Percentiles rank a stretch among this genome's conserved stretches.
These are phyloP conservation scores for Theobroma grandiflorum DNA, from an alignment of 441 rosid species.

Conservation along the genomic window DNA sequence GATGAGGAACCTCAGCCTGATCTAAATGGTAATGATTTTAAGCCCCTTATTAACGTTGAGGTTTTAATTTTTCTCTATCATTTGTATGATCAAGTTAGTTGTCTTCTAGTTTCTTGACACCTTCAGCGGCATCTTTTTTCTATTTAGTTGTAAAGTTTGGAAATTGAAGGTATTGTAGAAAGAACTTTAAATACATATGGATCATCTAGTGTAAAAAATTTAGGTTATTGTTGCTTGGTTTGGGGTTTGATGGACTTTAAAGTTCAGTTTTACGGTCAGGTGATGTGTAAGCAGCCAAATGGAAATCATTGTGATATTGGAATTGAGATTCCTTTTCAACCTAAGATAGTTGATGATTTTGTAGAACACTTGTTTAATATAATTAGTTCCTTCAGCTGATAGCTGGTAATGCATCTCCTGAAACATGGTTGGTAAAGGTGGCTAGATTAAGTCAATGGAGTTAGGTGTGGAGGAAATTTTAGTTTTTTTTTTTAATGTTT, in stretches of 20 bases:
- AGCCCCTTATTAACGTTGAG: not conserved
- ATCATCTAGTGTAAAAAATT: not conserved
- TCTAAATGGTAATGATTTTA: slow-evolving; percentile 42
- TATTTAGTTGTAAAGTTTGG: not conserved
- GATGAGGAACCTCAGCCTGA: slow-evolving; percentile 42
- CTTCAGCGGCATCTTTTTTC: not conserved
- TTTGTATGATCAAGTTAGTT: not conserved
- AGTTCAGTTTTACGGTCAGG: not conserved
- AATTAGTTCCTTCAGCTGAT: not conserved
- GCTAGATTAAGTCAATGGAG: slow-evolving; percentile 27
- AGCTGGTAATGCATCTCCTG: slow-evolving; percentile 8
- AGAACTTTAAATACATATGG: not conserved
- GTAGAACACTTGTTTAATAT: not conserved
- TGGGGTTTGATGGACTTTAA: not conserved
- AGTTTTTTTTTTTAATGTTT: not conserved
- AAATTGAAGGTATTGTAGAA: not conserved
- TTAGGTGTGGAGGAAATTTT: slow-evolving; percentile 25
- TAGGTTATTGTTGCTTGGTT: not conserved
- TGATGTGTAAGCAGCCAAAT: not conserved
- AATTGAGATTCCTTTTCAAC: slow-evolving; percentile 14
- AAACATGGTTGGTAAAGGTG: slow-evolving; percentile 15
- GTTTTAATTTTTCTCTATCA: not conserved
- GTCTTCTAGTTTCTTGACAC: not conserved
- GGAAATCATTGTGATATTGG: not conserved
- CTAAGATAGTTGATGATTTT: not conserved